A percentile compares a stretch with the other conserved stretches of the same genome.
Conservation (phyloP, 169 alveolate species). For the Neospora caninum region DNA sequence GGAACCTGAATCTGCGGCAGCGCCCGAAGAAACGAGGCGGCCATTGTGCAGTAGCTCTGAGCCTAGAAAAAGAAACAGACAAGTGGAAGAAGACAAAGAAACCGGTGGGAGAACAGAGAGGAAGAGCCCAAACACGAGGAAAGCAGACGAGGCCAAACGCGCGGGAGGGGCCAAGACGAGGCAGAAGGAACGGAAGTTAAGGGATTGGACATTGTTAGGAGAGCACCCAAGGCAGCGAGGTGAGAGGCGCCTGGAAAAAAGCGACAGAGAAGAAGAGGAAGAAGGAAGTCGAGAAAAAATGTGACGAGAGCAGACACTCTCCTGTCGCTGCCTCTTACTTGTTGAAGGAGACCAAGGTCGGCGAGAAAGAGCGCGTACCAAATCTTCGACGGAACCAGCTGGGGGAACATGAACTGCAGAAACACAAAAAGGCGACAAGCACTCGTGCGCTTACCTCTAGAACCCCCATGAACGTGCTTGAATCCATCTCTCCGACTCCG, state of each 20-base stretch:
- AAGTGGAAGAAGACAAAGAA: not conserved
- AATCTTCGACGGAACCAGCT: slow-evolving; percentile 35
- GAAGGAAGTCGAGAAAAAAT: not conserved
- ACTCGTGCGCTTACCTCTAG: not conserved
- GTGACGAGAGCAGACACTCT: not conserved
- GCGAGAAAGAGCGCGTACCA: slow-evolving; percentile 32
- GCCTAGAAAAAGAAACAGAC: not conserved
- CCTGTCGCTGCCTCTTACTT: not conserved
- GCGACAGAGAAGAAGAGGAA: not conserved
- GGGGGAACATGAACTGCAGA: slow-evolving; percentile 31
- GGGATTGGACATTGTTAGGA: not conserved
- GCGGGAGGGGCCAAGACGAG: not conserved
- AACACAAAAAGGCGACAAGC: not conserved
- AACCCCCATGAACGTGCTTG: not conserved
- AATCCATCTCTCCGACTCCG: not conserved
- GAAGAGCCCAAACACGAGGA: not conserved
- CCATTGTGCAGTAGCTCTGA: not conserved
- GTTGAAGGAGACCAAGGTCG: slow-evolving; percentile 14
- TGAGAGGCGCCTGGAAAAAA: not conserved
- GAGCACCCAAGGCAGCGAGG: no score
- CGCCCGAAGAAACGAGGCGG: slow-evolving; percentile 17
- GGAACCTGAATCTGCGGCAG: not conserved
- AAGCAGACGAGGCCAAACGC: not conserved
- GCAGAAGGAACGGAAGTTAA: not conserved
- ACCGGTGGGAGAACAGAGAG: not conserved